Base-by-base conservation (phyloP, 495 filamentous ascomycete species). In the Letharia columbiana region DNA sequence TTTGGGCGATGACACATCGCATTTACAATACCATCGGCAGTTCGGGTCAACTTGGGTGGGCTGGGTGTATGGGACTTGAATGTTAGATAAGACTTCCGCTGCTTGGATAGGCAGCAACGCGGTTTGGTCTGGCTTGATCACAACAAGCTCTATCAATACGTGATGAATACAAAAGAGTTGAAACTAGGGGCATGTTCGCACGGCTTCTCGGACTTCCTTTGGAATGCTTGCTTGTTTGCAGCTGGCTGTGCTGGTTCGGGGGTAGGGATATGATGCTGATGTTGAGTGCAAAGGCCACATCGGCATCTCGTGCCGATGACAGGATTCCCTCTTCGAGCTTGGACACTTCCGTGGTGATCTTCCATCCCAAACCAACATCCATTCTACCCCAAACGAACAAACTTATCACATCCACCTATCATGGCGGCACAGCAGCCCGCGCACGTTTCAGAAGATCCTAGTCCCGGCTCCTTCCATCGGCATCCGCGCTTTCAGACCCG, bases 1-100 rank as follows among this genome's bases (percentile, higher is more conserved):
- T 83, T 85, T 70, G 74, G 75, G 20, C 73, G 76, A 62, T 75
- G 42, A 66, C 33, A 37, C 3, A 6, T 20, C 7, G 15, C 33
- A 11, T 37, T 57, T 37, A 6, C 17, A 35, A 37, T 18, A 2
- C 33, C 0, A 10, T 57, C 18, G 17, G 31, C 15, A 37, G 2
- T 20, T 20, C 15, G 17, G 4, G 1, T 57, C 0, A 4, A 13
- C 8, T 37, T 57, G 33, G 54, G 6, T 23, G 54, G 33, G 7
- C 54, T 57, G 54, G 54, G 33, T 39, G 10, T 33, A 8, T 18
- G 52, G 52, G 28, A 35, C 17, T 56, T 56, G 12, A 1, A 17
- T 56, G 52, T 56, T 18, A 5, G 28, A 35, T 56, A 10, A 0
- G 15, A 18, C 15, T 35, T 35, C 15, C 7, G 33, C 17, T 37